A percentile compares a stretch with the other conserved stretches of the same genome.
Evolutionary conservation across 2,329 filamentous ascomycete genomes (phyloP).

Genomic region (Tothia fuscella): DNA sequence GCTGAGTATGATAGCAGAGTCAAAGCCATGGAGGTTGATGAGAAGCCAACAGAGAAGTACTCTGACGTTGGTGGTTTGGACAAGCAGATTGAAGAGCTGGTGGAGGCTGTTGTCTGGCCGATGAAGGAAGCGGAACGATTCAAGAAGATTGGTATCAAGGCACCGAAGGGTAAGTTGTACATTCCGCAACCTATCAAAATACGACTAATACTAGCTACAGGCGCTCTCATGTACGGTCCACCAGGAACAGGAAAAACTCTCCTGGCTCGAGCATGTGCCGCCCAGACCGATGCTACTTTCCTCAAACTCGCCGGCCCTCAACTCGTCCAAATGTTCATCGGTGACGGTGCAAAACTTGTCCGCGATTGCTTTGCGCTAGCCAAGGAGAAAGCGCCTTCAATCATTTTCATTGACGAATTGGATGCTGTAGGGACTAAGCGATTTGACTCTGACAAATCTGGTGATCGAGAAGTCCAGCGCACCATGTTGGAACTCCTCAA

Average conservation of each 20-base stretch:
- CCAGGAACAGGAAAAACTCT: slow-evolving; percentile 96
- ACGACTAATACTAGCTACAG: slow-evolving; percentile 33
- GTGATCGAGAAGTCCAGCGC: slow-evolving; percentile 94
- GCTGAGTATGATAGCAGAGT: slow-evolving; percentile 98
- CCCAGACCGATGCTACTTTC: slow-evolving; percentile 98
- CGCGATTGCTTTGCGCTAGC: slow-evolving; percentile 99
- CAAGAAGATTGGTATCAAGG: slow-evolving; percentile 99
- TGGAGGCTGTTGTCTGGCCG: slow-evolving; percentile 97
- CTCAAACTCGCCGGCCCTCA: slow-evolving; percentile 94
- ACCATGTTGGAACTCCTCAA: slow-evolving; percentile 98
- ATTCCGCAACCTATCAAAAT: neutral
- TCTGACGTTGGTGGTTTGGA: slow-evolving; percentile 93
- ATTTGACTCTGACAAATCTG: slow-evolving; percentile 88
- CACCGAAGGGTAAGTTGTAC: slow-evolving; percentile 68
- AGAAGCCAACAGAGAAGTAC: slow-evolving; percentile 99
- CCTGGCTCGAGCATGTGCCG: slow-evolving; percentile 85
- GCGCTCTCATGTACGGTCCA: slow-evolving; percentile 96
- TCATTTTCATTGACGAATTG: slow-evolving; percentile 99
- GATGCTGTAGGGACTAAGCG: slow-evolving; percentile 96
- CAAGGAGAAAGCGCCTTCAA: slow-evolving; percentile 90
- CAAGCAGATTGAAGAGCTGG: slow-evolving; percentile 98
- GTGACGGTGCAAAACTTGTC: slow-evolving; percentile 95
- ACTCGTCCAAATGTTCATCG: slow-evolving; percentile 98
- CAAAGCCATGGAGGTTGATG: slow-evolving; percentile 99
- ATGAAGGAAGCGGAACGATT: slow-evolving; percentile 99